A percentile compares a stretch with the other conserved stretches of the same genome.
Evolutionary conservation across 2,329 filamentous ascomycete species (phyloP).

Genomic region (Coleophoma cylindrospora): DNA sequence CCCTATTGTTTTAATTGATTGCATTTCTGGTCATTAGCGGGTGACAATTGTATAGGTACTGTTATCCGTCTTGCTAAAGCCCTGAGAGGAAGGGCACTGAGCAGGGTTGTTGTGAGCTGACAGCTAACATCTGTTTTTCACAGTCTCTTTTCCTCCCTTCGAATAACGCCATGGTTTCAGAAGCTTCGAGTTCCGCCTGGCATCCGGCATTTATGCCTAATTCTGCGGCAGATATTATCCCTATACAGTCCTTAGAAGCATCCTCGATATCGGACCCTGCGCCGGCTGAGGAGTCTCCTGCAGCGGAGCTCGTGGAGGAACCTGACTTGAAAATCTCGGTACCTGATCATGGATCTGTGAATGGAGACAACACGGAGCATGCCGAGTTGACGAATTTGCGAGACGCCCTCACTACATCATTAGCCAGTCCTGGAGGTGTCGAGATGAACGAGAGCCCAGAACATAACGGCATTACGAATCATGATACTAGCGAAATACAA

Average conservation of each 20-base stretch:
- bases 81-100: too few species aligned
- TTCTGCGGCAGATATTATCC: conserved; percentile 17
- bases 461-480: conserved; percentile 11
- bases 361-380: conserved; percentile 12
- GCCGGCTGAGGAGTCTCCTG: conserved; percentile 3
- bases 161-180: conserved; percentile 33
- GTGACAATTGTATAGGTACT: neutral
- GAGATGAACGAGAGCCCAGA: conserved; percentile 19
- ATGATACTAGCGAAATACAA: conserved; percentile 6
- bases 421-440: conserved; percentile 18
- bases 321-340: neutral
- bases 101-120: conserved; percentile 4
- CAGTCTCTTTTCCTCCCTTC: conserved; percentile 12
- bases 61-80: neutral
- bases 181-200: conserved; percentile 39
- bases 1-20: neutral
- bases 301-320: conserved; percentile 1
- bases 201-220: conserved; percentile 48
- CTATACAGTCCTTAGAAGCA: too few species aligned
- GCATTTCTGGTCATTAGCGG: conserved; percentile 1
- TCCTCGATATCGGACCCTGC: conserved; percentile 3
- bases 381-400: conserved; percentile 16
- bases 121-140: conserved; percentile 15
- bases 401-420: conserved; percentile 20
- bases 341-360: neutral